phyloP scores from a whole-genome alignment of 257 asterid species.

The Nicotiana tabacum region DNA sequence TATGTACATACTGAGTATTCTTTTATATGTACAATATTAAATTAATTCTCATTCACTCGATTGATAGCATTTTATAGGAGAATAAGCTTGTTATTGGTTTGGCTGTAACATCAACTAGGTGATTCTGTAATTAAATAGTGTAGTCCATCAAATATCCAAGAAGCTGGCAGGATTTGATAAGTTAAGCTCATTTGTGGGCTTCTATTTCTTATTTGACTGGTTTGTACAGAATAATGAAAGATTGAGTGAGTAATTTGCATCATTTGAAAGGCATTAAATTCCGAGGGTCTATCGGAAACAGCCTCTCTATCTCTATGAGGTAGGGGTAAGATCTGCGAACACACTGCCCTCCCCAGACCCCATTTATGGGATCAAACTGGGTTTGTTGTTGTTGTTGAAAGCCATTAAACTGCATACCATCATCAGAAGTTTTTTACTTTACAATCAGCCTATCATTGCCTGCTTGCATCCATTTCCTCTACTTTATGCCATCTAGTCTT shows the following conservation, averaged over 20 bases:
- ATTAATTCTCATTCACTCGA: not conserved
- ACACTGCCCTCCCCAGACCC: too few relatives aligned
- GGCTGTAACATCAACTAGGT: not conserved
- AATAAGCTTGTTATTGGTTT: not conserved
- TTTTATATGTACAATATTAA: slow-evolving; percentile 7
- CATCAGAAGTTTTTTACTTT: not conserved
- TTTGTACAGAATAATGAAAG: not conserved
- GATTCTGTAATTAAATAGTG: not conserved
- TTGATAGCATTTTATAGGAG: not conserved
- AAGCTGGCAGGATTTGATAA: not conserved
- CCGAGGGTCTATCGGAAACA: too few relatives aligned
- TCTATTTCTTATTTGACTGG: not conserved
- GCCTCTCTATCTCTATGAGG: too few relatives aligned
- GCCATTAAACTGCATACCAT: not conserved
- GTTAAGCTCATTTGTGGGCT: not conserved
- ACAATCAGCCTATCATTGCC: not conserved
- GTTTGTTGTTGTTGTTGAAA: not conserved
- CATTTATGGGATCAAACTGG: too few relatives aligned
- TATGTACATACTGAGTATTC: slow-evolving; percentile 14
- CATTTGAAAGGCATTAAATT: not conserved
- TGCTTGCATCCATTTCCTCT: not conserved
- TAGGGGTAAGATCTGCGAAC: too few relatives aligned
- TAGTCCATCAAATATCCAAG: not conserved
- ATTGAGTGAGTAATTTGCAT: not conserved
- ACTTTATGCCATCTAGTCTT: not conserved